Evolutionary conservation across 208 protist species (phyloP), one percentile per base, ranked within the genome.

Genomic region (Trypanosoma lewisi): DNA sequence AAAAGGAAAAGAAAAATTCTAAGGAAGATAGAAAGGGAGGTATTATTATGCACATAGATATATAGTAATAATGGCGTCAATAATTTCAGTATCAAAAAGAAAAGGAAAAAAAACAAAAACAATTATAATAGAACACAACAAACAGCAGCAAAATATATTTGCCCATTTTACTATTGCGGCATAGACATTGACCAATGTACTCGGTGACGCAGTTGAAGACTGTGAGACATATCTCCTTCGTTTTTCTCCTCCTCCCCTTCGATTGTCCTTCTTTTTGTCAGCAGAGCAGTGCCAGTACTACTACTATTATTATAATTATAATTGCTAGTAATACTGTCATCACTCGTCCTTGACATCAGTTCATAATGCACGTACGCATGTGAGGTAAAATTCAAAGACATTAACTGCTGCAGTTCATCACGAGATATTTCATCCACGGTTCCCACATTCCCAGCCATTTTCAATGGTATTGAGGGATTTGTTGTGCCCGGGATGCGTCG

Each of bases 351-450:
- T 52, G 30, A 28, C 6, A 62, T 67, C 17, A 78, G 41, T 14
- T 83, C 50, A 48, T 85, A 91, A 65, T 86, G 73, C 44, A 91
- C 76, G 73, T 82, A 86, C n/a, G 84, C 48, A 54, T 91, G 68
- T 30, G 85, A 82, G 37, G 78, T 48, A 70, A 83, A 91, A 23
- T 50, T 51, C 47, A 53, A 71, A 12, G 76, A 78, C 27, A 91
- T 54, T 6, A 91, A 58, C n/a, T 76, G 52, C 47, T 77, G 49
- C 9, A 89, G 59, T 53, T 88, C 85, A 36, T 63, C 72, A 44
- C 67, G 63, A 23, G 76, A 57, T 31, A 88, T 69, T 1, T 19
- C 34, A n/a, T 59, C 49, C 0, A 33, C 27, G 5, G 19, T 27
- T 47, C 49, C 25, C 45, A 37, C 11, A 58, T 39, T 23, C 28